These are phyloP conservation scores for Diaporthe nobilis DNA, from an alignment of 2,329 filamentous ascomycete species.

Conservation along the genomic window DNA sequence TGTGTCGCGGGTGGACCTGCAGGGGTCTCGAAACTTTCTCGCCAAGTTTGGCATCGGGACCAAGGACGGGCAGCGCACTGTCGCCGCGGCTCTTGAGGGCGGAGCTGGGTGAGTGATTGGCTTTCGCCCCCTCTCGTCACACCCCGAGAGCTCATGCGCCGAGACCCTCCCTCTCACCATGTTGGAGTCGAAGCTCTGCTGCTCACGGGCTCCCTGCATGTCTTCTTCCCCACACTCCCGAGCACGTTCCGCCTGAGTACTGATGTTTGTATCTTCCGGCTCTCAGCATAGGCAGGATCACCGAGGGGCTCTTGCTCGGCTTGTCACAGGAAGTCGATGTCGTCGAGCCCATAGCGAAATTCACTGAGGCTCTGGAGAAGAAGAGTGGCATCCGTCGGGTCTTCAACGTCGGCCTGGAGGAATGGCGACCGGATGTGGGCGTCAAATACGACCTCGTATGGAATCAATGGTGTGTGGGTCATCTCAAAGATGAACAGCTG, in stretches of 20 bases:
- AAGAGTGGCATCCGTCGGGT: constrained; percentile 73
- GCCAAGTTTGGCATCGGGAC: constrained; percentile 72
- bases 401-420: constrained; percentile 81
- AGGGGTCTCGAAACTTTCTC: constrained; percentile 78
- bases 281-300: constrained; percentile 84
- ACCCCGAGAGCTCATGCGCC: constrained; percentile 29
- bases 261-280: constrained; percentile 1
- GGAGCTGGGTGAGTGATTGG: constrained; percentile 56
- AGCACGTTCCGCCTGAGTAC: not conserved
- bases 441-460: constrained; percentile 84
- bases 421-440: constrained; percentile 68
- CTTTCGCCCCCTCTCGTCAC: constrained; percentile 11
- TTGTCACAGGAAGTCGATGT: constrained; percentile 83
- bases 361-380: constrained; percentile 74
- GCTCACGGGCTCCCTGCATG: not conserved
- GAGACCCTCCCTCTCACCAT: not conserved
- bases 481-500: constrained; percentile 83
- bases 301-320: constrained; percentile 79
- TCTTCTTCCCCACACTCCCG: not conserved
- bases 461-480: constrained; percentile 91
- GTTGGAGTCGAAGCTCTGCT: not conserved
- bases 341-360: constrained; percentile 87
- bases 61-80: constrained; percentile 49
- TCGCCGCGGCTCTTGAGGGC: constrained; percentile 54
- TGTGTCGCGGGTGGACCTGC: constrained; percentile 79